Evolutionary conservation across 148 eudicot species (phyloP).

Genomic region (Spergularia bocconei): DNA sequence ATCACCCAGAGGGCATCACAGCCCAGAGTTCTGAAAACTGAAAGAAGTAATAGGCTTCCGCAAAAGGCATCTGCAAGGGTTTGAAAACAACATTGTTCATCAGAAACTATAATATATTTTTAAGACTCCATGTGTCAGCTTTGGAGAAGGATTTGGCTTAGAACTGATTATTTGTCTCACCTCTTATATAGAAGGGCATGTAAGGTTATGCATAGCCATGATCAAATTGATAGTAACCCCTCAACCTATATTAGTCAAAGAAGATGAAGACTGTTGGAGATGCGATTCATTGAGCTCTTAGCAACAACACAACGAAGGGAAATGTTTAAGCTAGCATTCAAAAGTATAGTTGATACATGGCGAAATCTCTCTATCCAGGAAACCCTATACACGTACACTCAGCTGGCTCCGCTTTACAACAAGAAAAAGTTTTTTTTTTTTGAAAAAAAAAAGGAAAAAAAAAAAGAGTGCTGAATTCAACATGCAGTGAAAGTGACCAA

Average conservation of each 20-base stretch:
- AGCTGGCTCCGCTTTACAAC: background rate
- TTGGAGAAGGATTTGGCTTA: slow-evolving; percentile 20
- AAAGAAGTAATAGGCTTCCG: slow-evolving; percentile 43
- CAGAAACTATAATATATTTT: slow-evolving; percentile 32
- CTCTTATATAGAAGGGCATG: slow-evolving; percentile 25
- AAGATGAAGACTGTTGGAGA: slow-evolving; percentile 19
- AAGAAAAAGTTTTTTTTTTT: background rate
- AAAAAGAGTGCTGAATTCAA: background rate
- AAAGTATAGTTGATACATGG: background rate
- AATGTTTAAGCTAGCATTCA: background rate
- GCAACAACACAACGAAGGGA: slow-evolving; percentile 3
- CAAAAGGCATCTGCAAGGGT: slow-evolving; percentile 49
- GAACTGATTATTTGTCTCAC: slow-evolving; percentile 34
- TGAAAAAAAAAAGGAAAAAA: background rate
- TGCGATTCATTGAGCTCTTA: slow-evolving; percentile 10
- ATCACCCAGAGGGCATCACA: slow-evolving; percentile 35
- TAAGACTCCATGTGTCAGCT: slow-evolving; percentile 20
- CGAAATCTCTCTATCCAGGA: background rate
- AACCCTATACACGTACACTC: background rate
- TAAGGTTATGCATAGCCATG: slow-evolving; percentile 21
- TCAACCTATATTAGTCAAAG: slow-evolving; percentile 16
- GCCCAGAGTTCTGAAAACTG: slow-evolving; percentile 43
- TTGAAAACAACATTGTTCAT: slow-evolving; percentile 49
- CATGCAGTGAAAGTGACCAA: background rate
- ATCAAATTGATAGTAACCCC: slow-evolving; percentile 16